A percentile compares a stretch with the other conserved stretches of the same genome.
Conservation (phyloP, 176 grass and related monocot genomes). For the Otatea glauca region DNA sequence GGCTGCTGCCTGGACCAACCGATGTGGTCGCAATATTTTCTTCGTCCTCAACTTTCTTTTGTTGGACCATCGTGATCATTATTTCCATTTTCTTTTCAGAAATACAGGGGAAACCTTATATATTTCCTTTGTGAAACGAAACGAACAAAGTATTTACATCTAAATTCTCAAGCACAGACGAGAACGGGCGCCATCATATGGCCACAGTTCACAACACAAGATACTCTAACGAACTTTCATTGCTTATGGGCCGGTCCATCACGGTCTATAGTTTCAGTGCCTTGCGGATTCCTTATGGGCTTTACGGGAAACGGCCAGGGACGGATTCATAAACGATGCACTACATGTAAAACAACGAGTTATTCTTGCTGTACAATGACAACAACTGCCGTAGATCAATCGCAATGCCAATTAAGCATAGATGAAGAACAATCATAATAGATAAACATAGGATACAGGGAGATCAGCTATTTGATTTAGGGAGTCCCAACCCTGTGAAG, state of each 20-base stretch:
- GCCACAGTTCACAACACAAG: neutral
- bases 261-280: neutral
- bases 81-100: neutral
- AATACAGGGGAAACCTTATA: neutral
- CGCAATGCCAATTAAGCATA: too few species aligned
- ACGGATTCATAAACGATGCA: too few species aligned
- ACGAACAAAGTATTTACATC: neutral
- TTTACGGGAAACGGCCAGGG: too few species aligned
- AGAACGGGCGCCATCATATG: neutral
- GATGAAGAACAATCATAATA: too few species aligned
- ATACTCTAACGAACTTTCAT: neutral
- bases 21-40: neutral
- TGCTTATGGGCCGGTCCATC: neutral
- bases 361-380: too few species aligned
- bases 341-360: neutral
- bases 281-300: neutral
- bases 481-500: neutral
- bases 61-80: neutral
- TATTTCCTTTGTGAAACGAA: neutral
- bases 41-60: neutral
- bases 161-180: neutral
- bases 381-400: too few species aligned
- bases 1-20: neutral
- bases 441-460: too few species aligned
- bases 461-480: neutral